Percentiles rank a stretch among this genome's conserved stretches.
Conservation (phyloP, 306 rosid genomes). For the Begonia masoniana region DNA sequence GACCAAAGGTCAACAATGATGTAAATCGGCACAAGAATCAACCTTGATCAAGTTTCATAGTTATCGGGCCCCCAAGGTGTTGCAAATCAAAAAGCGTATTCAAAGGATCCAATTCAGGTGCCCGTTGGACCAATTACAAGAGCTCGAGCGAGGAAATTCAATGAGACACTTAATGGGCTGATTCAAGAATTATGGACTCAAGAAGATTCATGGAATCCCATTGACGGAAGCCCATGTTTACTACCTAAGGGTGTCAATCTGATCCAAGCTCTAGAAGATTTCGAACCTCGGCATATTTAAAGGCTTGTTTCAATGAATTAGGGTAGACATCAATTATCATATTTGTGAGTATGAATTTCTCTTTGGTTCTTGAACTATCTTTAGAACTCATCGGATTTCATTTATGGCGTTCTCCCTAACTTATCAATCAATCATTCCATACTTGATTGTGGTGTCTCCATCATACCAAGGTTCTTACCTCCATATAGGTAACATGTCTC, state of each 20-base stretch:
- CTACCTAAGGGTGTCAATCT: neutral
- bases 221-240: neutral
- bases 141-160: neutral
- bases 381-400: neutral
- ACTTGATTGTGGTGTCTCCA: neutral
- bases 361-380: neutral
- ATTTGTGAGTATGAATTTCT: neutral
- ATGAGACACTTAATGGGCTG: neutral
- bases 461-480: neutral
- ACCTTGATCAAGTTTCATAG: too few species aligned
- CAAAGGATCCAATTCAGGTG: neutral
- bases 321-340: neutral
- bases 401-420: neutral
- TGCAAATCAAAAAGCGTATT: neutral
- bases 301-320: neutral
- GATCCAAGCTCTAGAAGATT: neutral
- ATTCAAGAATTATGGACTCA: neutral
- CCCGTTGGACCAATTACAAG: neutral
- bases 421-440: neutral
- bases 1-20: too few species aligned
- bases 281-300: neutral
- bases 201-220: neutral
- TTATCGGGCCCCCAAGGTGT: too few species aligned
- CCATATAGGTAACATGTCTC: too few species aligned
- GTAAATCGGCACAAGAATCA: too few species aligned